Evolutionary conservation across 208 protist genomes (phyloP).

Genomic region (Willaertia magna): DNA sequence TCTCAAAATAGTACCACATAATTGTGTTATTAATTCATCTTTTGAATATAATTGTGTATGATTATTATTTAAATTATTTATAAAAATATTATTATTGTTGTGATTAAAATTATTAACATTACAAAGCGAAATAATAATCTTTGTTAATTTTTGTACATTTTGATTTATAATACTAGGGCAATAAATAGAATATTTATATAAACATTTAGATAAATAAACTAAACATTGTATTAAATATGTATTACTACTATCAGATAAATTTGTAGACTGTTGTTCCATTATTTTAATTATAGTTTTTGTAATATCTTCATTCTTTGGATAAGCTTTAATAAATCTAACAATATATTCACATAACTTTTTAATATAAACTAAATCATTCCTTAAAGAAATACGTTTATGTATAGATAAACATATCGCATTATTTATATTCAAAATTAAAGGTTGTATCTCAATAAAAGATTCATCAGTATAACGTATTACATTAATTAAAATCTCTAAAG

Average conservation of each 20-base stretch:
- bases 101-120: too few species aligned
- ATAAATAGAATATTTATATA: neutral
- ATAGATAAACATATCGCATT: neutral
- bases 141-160: too few species aligned
- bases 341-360: neutral
- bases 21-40: too few species aligned
- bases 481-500: neutral
- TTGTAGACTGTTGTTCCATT: neutral
- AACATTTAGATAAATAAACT: neutral
- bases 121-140: too few species aligned
- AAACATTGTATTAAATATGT: neutral
- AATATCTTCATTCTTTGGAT: neutral
- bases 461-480: neutral
- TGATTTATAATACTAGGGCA: too few species aligned
- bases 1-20: too few species aligned
- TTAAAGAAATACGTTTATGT: neutral
- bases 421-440: neutral
- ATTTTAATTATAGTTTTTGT: neutral
- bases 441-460: neutral
- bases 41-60: too few species aligned
- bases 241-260: neutral
- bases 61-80: too few species aligned
- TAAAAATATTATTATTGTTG: too few species aligned
- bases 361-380: neutral
- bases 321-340: neutral